These are phyloP conservation scores for Arctium minus DNA, from an alignment of 129 eudicot species.

Conservation along the genomic window DNA sequence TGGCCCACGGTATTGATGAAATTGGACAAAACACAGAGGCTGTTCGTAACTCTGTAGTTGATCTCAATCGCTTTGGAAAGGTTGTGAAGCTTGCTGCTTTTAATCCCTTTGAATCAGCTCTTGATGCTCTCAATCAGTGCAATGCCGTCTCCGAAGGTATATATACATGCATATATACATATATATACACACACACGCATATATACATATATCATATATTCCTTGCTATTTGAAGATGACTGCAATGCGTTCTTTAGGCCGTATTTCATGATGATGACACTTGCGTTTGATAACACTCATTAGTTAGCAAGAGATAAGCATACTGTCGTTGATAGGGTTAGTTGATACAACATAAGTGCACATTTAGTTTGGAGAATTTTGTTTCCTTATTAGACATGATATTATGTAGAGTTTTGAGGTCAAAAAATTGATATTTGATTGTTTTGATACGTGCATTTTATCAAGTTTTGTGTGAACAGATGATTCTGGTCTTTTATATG, in stretches of 20 bases:
- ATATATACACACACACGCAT: neutral
- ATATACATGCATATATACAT: neutral
- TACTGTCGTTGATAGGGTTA: neutral
- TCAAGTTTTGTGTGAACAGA: neutral
- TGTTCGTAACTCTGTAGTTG: conserved; percentile 65
- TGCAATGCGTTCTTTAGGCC: neutral
- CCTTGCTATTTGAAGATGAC: neutral
- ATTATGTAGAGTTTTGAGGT: neutral
- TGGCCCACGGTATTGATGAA: conserved; percentile 76
- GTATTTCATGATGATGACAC: neutral
- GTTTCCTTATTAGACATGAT: neutral
- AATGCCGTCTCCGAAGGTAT: conserved; percentile 93
- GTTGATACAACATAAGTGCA: neutral
- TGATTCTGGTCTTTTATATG: neutral
- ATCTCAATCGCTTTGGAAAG: conserved; percentile 72
- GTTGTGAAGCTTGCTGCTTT: conserved; percentile 75
- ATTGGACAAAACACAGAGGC: conserved; percentile 90
- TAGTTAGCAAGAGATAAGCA: neutral
- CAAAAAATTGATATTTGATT: neutral
- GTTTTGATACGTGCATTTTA: neutral
- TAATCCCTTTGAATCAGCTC: conserved; percentile 74
- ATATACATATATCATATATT: neutral
- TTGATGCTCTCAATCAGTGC: conserved; percentile 84
- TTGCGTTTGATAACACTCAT: no score
- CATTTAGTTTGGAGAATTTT: neutral